These are phyloP conservation scores for Discostella pseudostelligera DNA, from an alignment of 108 stramenopile species.

Conservation along the genomic window DNA sequence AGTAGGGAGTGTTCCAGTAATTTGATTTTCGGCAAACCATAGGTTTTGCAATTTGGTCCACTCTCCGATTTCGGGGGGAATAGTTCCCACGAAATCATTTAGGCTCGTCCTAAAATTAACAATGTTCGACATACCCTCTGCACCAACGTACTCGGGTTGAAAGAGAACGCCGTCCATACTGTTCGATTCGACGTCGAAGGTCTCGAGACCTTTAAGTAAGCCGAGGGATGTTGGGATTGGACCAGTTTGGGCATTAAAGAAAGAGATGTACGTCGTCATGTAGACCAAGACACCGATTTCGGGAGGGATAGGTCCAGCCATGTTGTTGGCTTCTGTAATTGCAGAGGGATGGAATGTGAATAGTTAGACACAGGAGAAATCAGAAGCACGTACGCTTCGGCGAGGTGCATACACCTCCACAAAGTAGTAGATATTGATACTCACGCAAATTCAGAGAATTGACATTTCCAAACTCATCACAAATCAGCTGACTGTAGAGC, in stretches of 20 bases:
- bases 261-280: slow-evolving; percentile 45
- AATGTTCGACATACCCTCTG: slow-evolving; percentile 34
- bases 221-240: slow-evolving; percentile 42
- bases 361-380: too few species aligned
- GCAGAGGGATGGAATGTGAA: background rate
- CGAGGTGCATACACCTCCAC: background rate
- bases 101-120: slow-evolving; percentile 42
- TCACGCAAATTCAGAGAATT: slow-evolving; percentile 48
- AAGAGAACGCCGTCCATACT: slow-evolving; percentile 46
- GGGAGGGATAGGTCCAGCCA: slow-evolving; percentile 55
- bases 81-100: slow-evolving; percentile 61
- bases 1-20: slow-evolving; percentile 58
- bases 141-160: slow-evolving; percentile 37
- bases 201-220: slow-evolving; percentile 34
- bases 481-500: slow-evolving; percentile 31
- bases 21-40: slow-evolving; percentile 49
- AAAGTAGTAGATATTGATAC: background rate
- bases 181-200: slow-evolving; percentile 47
- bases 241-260: slow-evolving; percentile 42
- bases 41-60: slow-evolving; percentile 59
- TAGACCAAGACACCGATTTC: slow-evolving; percentile 53
- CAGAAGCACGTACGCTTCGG: too few species aligned
- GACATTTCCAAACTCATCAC: slow-evolving; percentile 51
- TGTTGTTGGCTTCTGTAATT: slow-evolving; percentile 51
- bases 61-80: slow-evolving; percentile 71